Conservation (phyloP, 1,139 yeast genomes). For the Yamadazyma dendronema region DNA sequence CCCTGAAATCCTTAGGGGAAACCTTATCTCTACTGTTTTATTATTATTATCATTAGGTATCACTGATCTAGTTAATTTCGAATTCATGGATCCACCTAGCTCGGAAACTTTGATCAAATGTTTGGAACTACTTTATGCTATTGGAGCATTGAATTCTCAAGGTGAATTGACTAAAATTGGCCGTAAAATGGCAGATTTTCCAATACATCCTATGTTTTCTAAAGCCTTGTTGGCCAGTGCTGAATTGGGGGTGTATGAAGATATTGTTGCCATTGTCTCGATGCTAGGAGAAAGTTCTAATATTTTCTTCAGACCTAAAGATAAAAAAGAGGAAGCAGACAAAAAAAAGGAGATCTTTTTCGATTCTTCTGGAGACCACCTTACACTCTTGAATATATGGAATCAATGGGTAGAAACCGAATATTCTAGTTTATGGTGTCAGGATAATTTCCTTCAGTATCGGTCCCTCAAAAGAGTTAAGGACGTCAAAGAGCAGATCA, state of each 20-base stretch:
- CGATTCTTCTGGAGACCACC: conserved; percentile 65
- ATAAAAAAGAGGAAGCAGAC: conserved; percentile 64
- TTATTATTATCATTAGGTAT: conserved; percentile 78
- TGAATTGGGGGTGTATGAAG: conserved; percentile 57
- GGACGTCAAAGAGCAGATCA: conserved; percentile 72
- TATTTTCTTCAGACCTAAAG: conserved; percentile 72
- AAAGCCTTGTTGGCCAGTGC: conserved; percentile 68
- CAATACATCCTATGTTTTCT: conserved; percentile 87
- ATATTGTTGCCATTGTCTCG: conserved; percentile 68
- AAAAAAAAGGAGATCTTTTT: conserved; percentile 55
- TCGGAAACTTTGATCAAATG: conserved; percentile 71
- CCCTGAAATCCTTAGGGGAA: conserved; percentile 86
- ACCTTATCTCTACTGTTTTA: conserved; percentile 72
- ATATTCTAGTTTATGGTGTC: conserved; percentile 80
- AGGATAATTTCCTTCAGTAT: conserved; percentile 76
- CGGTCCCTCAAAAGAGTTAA: conserved; percentile 69
- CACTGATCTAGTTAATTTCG: conserved; percentile 76
- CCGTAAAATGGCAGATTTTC: conserved; percentile 86
- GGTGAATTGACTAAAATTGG: conserved; percentile 82
- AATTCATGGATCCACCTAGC: conserved; percentile 85
- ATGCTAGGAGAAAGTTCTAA: conserved; percentile 82
- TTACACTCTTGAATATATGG: conserved; percentile 72
- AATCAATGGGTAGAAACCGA: conserved; percentile 72
- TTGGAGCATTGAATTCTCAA: conserved; percentile 82
- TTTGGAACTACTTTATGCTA: conserved; percentile 72